Conservation (phyloP, 371 early-diverging fungal species). For the Funneliformis caledonium region DNA sequence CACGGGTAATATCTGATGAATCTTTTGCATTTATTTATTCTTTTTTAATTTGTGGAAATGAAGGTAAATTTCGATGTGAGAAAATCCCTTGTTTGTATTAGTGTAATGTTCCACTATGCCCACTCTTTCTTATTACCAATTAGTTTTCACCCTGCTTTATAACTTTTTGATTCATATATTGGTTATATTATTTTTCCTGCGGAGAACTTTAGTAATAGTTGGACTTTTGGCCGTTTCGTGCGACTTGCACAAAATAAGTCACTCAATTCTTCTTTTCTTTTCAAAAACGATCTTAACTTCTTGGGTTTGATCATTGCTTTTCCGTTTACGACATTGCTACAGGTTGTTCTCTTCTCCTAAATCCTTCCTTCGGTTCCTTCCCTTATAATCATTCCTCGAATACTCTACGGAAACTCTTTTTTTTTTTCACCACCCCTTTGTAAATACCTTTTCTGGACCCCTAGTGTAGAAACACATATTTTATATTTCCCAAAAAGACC, state of each 20-base stretch:
- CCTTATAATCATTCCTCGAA: conserved; percentile 19
- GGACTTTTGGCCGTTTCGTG: conserved; percentile 20
- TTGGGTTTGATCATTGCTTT: conserved; percentile 33
- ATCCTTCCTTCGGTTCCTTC: conserved; percentile 25
- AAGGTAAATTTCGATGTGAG: conserved; percentile 6
- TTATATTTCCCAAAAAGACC: conserved; percentile 33
- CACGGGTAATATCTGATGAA: no score
- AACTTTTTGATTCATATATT: not conserved
- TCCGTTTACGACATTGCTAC: conserved; percentile 26
- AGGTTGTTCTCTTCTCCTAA: conserved; percentile 24
- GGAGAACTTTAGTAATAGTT: conserved; percentile 18
- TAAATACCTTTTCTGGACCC: conserved; percentile 28
- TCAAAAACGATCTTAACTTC: conserved; percentile 35
- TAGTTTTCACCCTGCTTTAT: not conserved
- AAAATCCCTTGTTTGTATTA: conserved; percentile 18
- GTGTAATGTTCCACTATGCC: conserved; percentile 2
- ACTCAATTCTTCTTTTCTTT: conserved; percentile 32
- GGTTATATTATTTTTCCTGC: conserved; percentile 10
- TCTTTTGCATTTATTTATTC: not conserved
- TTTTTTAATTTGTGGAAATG: not conserved
- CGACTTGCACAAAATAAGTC: conserved; percentile 35
- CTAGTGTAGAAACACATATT: conserved; percentile 25
- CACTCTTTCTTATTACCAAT: not conserved
- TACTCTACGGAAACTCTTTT: conserved; percentile 26
- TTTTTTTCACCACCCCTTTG: conserved; percentile 15